These are phyloP conservation scores for Maudiozyma saulgeensis DNA, from an alignment of 805 yeast genomes.

Conservation along the genomic window DNA sequence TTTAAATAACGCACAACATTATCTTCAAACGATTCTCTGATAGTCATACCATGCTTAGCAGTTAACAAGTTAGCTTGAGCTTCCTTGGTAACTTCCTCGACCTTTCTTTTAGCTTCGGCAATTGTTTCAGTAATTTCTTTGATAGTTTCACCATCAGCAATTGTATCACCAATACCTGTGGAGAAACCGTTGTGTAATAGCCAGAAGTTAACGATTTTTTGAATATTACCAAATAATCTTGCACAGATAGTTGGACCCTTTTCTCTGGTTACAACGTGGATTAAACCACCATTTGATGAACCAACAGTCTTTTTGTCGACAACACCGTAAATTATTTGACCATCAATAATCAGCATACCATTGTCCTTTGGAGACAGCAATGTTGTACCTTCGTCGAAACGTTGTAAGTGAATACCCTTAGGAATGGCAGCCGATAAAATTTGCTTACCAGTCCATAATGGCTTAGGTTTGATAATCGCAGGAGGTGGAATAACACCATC, in stretches of 20 bases:
- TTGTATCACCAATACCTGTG: constrained; percentile 99
- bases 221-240: constrained; percentile 80
- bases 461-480: constrained; percentile 86
- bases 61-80: constrained; percentile 83
- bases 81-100: constrained; percentile 83
- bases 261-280: constrained; percentile 95
- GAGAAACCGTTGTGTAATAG: constrained; percentile 93
- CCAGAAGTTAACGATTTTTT: constrained; percentile 95
- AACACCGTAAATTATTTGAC: constrained; percentile 95
- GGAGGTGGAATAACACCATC: constrained; percentile 97
- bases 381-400: constrained; percentile 86
- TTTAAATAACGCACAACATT: constrained; percentile 90
- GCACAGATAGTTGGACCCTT: constrained; percentile 91
- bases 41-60: constrained; percentile 99
- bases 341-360: constrained; percentile 93
- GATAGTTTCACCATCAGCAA: constrained; percentile 97
- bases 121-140: constrained; percentile 86
- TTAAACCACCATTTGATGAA: constrained; percentile 95
- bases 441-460: constrained; percentile 97
- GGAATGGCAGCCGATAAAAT: constrained; percentile 88
- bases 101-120: constrained; percentile 85
- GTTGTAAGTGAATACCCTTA: constrained; percentile 85
- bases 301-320: constrained; percentile 98
- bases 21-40: constrained; percentile 96
- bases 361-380: constrained; percentile 79